Percentiles rank a stretch among this genome's conserved stretches.
Evolutionary conservation across 2,329 filamentous ascomycete species (phyloP).

Genomic region (Pseudogymnoascus sp.): DNA sequence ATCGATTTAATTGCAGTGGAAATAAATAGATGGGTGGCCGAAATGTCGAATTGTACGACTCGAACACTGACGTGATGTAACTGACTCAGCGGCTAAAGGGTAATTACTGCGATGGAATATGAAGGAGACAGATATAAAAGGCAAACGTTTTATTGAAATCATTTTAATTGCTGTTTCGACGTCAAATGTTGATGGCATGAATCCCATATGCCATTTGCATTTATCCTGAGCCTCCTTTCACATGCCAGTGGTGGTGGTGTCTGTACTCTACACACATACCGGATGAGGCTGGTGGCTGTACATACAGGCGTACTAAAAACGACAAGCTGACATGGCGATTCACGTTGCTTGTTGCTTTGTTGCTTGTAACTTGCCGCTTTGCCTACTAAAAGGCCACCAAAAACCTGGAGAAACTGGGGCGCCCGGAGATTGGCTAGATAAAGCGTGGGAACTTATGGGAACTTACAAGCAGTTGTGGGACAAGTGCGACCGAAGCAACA

Average conservation of each 20-base stretch:
- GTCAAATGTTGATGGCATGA: background rate
- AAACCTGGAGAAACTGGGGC: background rate
- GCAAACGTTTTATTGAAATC: background rate
- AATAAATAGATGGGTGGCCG: background rate
- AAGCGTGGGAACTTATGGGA: background rate
- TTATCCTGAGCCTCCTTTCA: slow-evolving; percentile 8
- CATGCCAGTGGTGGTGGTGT: background rate
- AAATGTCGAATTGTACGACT: background rate
- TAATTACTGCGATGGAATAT: too few relatives aligned
- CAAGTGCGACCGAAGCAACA: background rate
- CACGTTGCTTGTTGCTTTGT: too few relatives aligned
- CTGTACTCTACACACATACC: background rate
- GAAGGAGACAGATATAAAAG: background rate
- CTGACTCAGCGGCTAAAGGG: background rate
- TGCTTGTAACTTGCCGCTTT: background rate
- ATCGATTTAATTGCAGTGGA: too few relatives aligned
- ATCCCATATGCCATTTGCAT: too few relatives aligned
- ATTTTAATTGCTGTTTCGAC: background rate
- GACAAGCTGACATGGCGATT: background rate
- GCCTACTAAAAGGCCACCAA: background rate
- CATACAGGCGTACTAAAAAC: background rate
- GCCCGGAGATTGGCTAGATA: background rate
- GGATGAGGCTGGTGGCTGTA: background rate
- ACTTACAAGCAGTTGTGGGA: background rate
- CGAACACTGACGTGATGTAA: background rate